These are phyloP conservation scores for Eimeria falciformis DNA, from an alignment of 169 alveolate species.

Conservation along the genomic window DNA sequence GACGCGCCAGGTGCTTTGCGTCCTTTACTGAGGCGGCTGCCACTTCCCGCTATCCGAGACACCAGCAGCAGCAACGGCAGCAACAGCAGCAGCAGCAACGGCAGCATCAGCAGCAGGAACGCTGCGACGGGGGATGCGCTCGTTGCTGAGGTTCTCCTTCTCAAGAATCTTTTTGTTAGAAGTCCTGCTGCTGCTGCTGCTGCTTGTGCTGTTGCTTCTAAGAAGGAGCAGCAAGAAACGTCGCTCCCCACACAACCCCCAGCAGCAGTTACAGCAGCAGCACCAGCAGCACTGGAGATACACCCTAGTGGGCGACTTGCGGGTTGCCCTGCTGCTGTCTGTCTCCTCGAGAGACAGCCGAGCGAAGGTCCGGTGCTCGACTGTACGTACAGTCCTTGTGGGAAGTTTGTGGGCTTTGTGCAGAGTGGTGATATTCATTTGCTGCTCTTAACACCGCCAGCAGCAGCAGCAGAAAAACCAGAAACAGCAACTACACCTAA, in stretches of 20 bases:
- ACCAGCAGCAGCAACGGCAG: neutral
- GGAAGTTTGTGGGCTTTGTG: slow-evolving; percentile 27
- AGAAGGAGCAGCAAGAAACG: neutral
- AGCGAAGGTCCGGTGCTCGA: slow-evolving; percentile 8
- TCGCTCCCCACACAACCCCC: neutral
- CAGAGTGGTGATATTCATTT: slow-evolving; percentile 29
- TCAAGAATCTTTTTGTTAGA: neutral
- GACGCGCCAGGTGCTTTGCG: slow-evolving; percentile 6
- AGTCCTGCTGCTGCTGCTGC: slow-evolving; percentile 18
- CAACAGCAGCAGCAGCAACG: slow-evolving; percentile 18
- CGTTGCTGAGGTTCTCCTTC: slow-evolving; percentile 15
- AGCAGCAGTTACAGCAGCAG: slow-evolving; percentile 22
- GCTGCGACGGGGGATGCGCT: neutral
- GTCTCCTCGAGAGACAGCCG: neutral
- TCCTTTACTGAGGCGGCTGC: neutral
- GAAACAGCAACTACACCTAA: neutral
- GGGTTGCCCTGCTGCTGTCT: neutral
- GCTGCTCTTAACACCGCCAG: neutral
- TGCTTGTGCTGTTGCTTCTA: neutral
- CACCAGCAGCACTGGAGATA: neutral
- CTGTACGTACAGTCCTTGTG: slow-evolving; percentile 51
- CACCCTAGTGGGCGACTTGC: slow-evolving; percentile 41
- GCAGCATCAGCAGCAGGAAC: slow-evolving; percentile 5
- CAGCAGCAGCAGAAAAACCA: neutral
- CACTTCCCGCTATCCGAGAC: neutral